Base-by-base conservation (phyloP, 1,139 yeast species). In the Yamadazyma dushanensis region DNA sequence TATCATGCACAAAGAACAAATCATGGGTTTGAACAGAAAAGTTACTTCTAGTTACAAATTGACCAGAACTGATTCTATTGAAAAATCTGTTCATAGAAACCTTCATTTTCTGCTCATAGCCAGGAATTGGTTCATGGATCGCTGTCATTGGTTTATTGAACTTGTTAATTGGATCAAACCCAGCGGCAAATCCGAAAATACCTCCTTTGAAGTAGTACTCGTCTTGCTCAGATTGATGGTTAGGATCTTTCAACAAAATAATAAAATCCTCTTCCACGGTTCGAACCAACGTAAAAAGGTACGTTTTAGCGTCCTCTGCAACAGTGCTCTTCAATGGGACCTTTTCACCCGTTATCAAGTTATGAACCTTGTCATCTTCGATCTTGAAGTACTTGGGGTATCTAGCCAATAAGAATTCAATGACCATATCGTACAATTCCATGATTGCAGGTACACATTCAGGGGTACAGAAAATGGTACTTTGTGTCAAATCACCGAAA, bases 231-330 rank as follows among this genome's bases (percentile, higher is more conserved):
- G 61, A 50, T 8, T 57, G 59, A 24, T 58, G 49, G 1, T 48
- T 30, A 2, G 70, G 68, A 49, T 81, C 83, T 39, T 72, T 76
- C 41, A 76, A 54, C 44, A 84, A 50, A 7, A 84, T 59, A 36
- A 83, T 61, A 45, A 82, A 73, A 50, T 84, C 95, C 47, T 84
- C 94, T 48, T 83, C 89, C 14, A 82, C 70, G 32, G 72, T 70
- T 24, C 65, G 59, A 5, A 70, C 62, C 33, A 83, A 52, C 16
- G 61, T 50, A 7, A 62, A 56, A 41, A 82, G 59, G 44, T 76
- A 56, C 29, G 66, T 62, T 25, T 52, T 46, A 2, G 63, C 49
- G 18, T 53, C 51, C 2, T 41, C 47, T 0, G 50, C 41, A 3
- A 45, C 43, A 6, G 44, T 47, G 3, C 63, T 52, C 9, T 43